Base-by-base conservation (phyloP, 352 stramenopile genomes). In the Stephanocyclus meneghinianus region DNA sequence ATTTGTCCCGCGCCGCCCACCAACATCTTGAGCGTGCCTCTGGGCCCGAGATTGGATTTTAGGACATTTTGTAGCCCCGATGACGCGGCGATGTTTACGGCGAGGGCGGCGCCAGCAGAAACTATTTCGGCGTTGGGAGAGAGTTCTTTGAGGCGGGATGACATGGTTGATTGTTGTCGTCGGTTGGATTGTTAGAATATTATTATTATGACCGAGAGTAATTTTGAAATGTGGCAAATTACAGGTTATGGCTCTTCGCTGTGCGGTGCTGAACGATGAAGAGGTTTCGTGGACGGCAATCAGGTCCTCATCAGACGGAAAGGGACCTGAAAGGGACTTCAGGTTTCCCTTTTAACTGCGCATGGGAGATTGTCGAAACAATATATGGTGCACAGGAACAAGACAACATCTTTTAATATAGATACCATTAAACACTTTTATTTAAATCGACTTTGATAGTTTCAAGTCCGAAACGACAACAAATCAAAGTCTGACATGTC, bases 1-100 rank as follows among this genome's bases (percentile, higher is more conserved):
- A 99, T 98, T 89, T 99, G 97, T 30, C 97, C 97, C 16, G 97
- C 97, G 57, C 97, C 97, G 29, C 97, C 97, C 15, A 99, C 97
- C 11, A 99, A 93, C 96, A 99, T 98, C 93, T 99, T 99, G 55
- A 99, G 91, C 16, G 97, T 99, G n/a, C 97, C 97, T 1, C 96
- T 94, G 10, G 97, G 97, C 56, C 97, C 95, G 40, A 96, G 83
- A 77, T 96, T 96, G 9, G 87, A 90, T 84, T 95, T 95, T 11
- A 96, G 74, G 4, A 96, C 97, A 71, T 97, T 96, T 90, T 98
- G 95, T 0, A 99, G 94, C 7, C 97, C 97, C 72, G 96, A 96
- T 32, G 96, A 96, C 32, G 97, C 97, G 74, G 96, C 97, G 29
- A 98, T 95, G 87, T 99, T 99, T 45, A 99, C 97, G 67, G 90